phyloP scores from a whole-genome alignment of 495 filamentous ascomycete species.

The Parmelia sp. region DNA sequence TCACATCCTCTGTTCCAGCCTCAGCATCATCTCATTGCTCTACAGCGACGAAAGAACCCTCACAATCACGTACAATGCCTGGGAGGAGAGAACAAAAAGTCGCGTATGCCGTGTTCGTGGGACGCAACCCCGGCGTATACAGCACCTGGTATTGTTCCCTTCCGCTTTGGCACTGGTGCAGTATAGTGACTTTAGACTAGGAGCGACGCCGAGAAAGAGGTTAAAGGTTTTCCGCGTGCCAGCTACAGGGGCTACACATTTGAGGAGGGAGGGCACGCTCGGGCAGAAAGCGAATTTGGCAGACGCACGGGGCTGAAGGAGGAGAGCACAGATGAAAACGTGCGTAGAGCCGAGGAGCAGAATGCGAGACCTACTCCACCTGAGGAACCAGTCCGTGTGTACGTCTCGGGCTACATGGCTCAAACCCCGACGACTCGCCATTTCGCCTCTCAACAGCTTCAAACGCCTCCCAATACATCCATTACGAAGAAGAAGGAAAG shows the following conservation, averaged over 20 bases:
- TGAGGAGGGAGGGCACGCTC: not conserved
- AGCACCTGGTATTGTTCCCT: slow-evolving; percentile 5
- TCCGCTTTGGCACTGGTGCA: not conserved
- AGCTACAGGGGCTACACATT: not conserved
- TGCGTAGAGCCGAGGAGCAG: not conserved
- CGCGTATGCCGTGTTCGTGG: slow-evolving; percentile 20
- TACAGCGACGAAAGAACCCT: not conserved
- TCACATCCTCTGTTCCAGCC: not conserved
- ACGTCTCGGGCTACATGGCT: not conserved
- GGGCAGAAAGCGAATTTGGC: not conserved
- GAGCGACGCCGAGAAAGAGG: slow-evolving; percentile 10
- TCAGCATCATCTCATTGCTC: not conserved
- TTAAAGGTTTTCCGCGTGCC: slow-evolving; percentile 9
- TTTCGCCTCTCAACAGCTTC: not conserved
- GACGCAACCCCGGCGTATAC: slow-evolving; percentile 15
- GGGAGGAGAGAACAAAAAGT: slow-evolving; percentile 7
- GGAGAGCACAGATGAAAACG: too few relatives aligned
- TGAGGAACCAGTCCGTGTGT: not conserved
- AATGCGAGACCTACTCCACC: not conserved
- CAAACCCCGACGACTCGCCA: not conserved
- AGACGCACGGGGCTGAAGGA: not conserved
- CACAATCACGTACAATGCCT: not conserved
- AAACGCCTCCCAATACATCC: not conserved
- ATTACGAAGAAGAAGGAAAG: not conserved
- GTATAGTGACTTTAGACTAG: not conserved